Evolutionary conservation across 1,139 yeast species (phyloP), one percentile per base, ranked within the genome.

Genomic region (Nakaseomyces bracarensis): DNA sequence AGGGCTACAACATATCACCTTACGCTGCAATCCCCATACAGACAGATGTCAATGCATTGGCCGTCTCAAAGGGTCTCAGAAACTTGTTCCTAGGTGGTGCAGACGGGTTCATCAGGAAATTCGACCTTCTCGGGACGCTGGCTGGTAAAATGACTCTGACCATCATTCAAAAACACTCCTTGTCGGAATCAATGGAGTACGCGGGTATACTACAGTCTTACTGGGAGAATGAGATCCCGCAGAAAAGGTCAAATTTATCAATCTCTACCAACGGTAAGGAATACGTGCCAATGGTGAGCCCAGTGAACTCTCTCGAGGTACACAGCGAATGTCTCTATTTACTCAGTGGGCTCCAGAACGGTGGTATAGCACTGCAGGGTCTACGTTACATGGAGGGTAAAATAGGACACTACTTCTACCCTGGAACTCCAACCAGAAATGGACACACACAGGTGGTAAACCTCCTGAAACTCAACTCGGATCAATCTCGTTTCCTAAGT

Each of bases 201-300:
- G 91, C 91, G 0, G 98, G 97, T 3, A 82, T 85, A 2, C 66
- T 89, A 11, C 64, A 74, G 25, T 81, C 94, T 0, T 91, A 86
- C 64, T 91, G 97, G 96, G 97, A 89, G 57, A 93, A 91, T 61
- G 98, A 89, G 62, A 84, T 86, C 56, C 96, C 96, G 0, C 67
- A 76, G 47, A 55, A 57, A 54, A 51, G 70, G 67, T 65, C 77
- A 67, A 51, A 74, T 60, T 58, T 60, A 28, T 65, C 67, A 43
- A 47, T 63, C 50, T 43, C 49, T 1, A 55, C 57, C 31, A 65
- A 61, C 22, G 61, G 68, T 3, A 75, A 74, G 3, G 47, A 67
- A 38, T 82, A 79, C 59, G 84, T 79, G 47, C 89, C 89, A 1
- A 65, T 68, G 43, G 65, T 79, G 6, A 83, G 91, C 28, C 96